Conservation (phyloP, 2,329 filamentous ascomycete genomes). For the Nannizziopsis barbatae region DNA sequence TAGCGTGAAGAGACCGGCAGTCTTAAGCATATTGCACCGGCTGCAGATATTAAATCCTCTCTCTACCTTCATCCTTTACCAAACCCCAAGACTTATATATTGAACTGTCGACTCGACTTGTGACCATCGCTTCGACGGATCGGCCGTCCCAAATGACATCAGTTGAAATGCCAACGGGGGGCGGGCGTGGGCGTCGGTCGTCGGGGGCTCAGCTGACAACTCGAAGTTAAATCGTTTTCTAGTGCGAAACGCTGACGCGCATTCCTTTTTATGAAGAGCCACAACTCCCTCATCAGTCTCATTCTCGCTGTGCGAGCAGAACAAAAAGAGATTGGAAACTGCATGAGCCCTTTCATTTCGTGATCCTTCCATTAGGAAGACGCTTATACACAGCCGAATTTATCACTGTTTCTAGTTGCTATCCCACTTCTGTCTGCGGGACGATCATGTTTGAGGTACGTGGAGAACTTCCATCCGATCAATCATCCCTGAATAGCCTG, state of each 20-base stretch:
- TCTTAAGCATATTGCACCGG: too few species aligned
- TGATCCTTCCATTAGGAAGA: too few species aligned
- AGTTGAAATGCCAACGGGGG: not conserved
- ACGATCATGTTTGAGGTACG: conserved; percentile 8
- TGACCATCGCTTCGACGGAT: too few species aligned
- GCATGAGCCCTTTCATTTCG: too few species aligned
- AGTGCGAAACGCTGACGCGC: not conserved
- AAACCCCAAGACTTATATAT: too few species aligned
- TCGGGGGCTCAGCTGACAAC: not conserved
- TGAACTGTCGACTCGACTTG: too few species aligned
- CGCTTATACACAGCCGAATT: not conserved
- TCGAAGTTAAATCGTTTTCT: not conserved
- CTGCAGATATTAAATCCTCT: too few species aligned
- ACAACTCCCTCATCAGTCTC: not conserved
- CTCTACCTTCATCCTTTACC: too few species aligned
- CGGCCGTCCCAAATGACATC: too few species aligned
- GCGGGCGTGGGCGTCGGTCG: not conserved
- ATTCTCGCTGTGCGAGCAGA: too few species aligned
- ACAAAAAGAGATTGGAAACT: too few species aligned
- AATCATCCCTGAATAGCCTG: not conserved
- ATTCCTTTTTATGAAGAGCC: not conserved
- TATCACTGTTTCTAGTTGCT: not conserved
- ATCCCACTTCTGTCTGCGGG: not conserved
- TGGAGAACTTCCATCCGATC: not conserved
- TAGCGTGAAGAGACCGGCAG: too few species aligned